These are phyloP conservation scores for Glarea lozoyensis DNA, from an alignment of 495 filamentous ascomycete species.

Conservation along the genomic window DNA sequence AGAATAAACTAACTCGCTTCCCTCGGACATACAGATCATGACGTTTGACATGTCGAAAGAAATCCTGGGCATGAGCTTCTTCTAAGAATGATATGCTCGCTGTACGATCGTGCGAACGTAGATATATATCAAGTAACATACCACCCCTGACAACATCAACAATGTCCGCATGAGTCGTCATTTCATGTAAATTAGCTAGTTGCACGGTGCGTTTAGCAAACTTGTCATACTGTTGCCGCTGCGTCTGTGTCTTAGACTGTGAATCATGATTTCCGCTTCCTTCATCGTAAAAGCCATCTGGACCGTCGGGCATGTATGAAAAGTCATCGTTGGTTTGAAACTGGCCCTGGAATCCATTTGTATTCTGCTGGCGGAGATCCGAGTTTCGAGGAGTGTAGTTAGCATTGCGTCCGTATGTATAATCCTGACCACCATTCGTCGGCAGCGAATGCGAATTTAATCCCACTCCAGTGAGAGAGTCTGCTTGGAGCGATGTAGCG, in stretches of 20 bases:
- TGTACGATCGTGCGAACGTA: slow-evolving; percentile 50
- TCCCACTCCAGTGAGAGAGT: slow-evolving; percentile 23
- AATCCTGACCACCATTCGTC: slow-evolving; percentile 8
- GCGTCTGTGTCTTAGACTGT: slow-evolving; percentile 15
- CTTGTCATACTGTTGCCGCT: slow-evolving; percentile 23
- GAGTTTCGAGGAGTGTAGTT: slow-evolving; percentile 14
- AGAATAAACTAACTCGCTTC: slow-evolving; percentile 47
- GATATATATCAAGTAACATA: slow-evolving; percentile 56
- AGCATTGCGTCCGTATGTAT: slow-evolving; percentile 12
- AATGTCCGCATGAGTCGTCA: slow-evolving; percentile 57
- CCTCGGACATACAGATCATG: slow-evolving; percentile 62
- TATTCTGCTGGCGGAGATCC: slow-evolving; percentile 11
- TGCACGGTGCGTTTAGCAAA: slow-evolving; percentile 54
- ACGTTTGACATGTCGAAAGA: slow-evolving; percentile 53
- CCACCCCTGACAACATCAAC: slow-evolving; percentile 60
- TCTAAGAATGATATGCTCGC: slow-evolving; percentile 67
- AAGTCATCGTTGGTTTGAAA: slow-evolving; percentile 10
- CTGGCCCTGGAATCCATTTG: slow-evolving; percentile 16
- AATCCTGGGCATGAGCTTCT: slow-evolving; percentile 51
- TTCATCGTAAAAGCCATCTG: slow-evolving; percentile 27
- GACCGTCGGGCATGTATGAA: slow-evolving; percentile 20
- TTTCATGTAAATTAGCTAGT: slow-evolving; percentile 54
- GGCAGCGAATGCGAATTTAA: slow-evolving; percentile 4
- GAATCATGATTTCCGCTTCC: slow-evolving; percentile 34
- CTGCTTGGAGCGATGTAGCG: slow-evolving; percentile 9